phyloP scores from a whole-genome alignment of 2,329 filamentous ascomycete species.

The Zasmidium cellare region DNA sequence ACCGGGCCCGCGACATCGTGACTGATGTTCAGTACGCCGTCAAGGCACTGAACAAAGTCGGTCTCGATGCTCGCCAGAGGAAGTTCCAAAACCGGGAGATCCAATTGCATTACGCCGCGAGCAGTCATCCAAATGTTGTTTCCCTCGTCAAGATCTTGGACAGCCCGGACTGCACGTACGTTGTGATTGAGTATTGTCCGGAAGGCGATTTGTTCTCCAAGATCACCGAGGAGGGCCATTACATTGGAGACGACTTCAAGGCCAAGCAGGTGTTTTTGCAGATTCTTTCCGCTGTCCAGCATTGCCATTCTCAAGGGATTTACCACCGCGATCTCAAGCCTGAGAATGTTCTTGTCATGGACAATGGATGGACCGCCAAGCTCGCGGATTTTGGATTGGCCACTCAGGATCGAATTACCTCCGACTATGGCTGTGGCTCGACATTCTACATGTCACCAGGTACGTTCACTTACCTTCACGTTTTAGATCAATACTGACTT shows the following conservation, averaged over 20 bases:
- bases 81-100: constrained; percentile 94
- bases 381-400: constrained; percentile 97
- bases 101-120: constrained; percentile 83
- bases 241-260: constrained; percentile 86
- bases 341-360: constrained; percentile 92
- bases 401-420: constrained; percentile 77
- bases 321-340: constrained; percentile 98
- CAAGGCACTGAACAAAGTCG: constrained; percentile 93
- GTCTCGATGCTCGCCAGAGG: constrained; percentile 82
- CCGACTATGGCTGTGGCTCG: constrained; percentile 95
- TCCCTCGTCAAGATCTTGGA: constrained; percentile 93
- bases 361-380: constrained; percentile 86
- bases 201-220: constrained; percentile 97
- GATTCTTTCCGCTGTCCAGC: constrained; percentile 92
- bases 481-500: constrained; percentile 11
- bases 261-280: constrained; percentile 89
- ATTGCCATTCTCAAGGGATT: constrained; percentile 89
- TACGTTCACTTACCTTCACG: constrained; percentile 44
- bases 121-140: constrained; percentile 87
- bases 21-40: constrained; percentile 85
- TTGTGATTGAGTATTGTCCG: constrained; percentile 94
- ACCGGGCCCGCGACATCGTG: constrained; percentile 81
- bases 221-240: constrained; percentile 93
- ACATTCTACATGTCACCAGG: constrained; percentile 99
- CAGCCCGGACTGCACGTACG: constrained; percentile 87